Conservation (phyloP, 106 monocot species). For the Hemerocallis citrina region DNA sequence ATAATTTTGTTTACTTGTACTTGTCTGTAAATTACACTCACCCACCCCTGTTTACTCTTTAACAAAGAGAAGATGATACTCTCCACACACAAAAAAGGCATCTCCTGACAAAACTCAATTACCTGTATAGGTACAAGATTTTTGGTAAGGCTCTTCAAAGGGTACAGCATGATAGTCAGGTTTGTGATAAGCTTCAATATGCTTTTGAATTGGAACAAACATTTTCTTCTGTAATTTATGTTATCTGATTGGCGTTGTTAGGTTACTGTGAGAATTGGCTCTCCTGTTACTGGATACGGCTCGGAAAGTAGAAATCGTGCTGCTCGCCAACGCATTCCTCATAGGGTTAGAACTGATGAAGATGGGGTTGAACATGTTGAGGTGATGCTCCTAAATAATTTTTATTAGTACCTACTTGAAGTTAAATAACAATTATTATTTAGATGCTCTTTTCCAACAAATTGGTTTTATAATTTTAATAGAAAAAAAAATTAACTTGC, state of each 20-base stretch:
- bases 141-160: constrained; percentile 91
- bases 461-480: no score
- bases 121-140: constrained; percentile 75
- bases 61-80: no score
- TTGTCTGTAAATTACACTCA: no score
- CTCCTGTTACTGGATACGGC: constrained; percentile 95
- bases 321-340: constrained; percentile 82
- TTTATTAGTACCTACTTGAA: not conserved
- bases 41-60: no score
- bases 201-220: not conserved
- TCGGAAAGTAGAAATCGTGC: constrained; percentile 94
- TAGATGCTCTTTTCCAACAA: no score
- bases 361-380: constrained; percentile 91
- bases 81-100: no score
- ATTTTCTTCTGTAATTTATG: not conserved
- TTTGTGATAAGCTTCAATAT: constrained; percentile 6
- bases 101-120: no score
- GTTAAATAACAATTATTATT: no score
- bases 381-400: constrained; percentile 26
- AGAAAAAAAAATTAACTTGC: no score
- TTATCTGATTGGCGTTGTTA: constrained; percentile 19
- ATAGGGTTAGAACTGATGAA: constrained; percentile 91
- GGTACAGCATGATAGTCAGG: constrained; percentile 93
- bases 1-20: no score
- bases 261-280: constrained; percentile 92